Conservation (phyloP, 2,329 filamentous ascomycete species). For the Aspergillus sp. region DNA sequence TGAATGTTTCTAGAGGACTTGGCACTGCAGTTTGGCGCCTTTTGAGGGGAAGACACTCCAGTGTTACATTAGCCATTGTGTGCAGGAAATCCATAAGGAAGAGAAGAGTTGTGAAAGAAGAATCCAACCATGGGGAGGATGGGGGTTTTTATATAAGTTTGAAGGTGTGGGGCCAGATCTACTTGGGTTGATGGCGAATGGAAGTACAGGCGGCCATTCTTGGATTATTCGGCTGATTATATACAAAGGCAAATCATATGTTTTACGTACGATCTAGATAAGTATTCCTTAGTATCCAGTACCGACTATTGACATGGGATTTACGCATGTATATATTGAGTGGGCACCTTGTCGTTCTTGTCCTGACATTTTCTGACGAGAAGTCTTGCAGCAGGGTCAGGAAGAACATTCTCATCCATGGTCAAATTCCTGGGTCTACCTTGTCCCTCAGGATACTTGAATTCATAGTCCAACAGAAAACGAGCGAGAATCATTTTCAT, state of each 20-base stretch:
- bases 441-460: constrained; percentile 8
- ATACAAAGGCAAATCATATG: background rate
- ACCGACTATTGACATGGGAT: background rate
- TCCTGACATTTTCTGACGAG: background rate
- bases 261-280: background rate
- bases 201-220: constrained; percentile 57
- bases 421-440: constrained; percentile 4
- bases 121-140: background rate
- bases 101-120: background rate
- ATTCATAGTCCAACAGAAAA: constrained; percentile 21
- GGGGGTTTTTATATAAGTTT: background rate
- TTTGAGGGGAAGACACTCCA: background rate
- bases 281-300: background rate
- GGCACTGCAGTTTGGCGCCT: background rate
- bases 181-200: constrained; percentile 50
- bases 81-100: background rate
- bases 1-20: background rate
- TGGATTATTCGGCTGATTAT: constrained; percentile 45
- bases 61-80: background rate
- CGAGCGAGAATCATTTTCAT: constrained; percentile 22
- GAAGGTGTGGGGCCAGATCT: background rate
- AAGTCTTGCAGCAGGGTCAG: constrained; percentile 1
- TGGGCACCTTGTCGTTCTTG: constrained; percentile 1
- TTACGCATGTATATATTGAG: background rate
- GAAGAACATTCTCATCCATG: background rate